Percentiles rank a stretch among this genome's conserved stretches.
These are phyloP conservation scores for Turritis glabra DNA, from an alignment of 345 rosid species.

Conservation along the genomic window DNA sequence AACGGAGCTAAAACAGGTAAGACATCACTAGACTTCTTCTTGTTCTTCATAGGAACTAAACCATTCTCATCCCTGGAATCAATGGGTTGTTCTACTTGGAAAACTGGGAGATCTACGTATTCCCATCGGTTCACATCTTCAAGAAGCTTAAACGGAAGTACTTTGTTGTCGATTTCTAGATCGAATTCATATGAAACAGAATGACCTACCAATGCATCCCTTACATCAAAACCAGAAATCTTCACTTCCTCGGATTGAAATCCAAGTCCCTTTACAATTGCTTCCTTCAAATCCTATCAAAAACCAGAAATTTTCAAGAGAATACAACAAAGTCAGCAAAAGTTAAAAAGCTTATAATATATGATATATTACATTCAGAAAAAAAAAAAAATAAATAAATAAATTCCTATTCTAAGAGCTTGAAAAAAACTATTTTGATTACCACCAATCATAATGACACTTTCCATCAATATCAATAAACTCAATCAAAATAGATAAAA, in stretches of 20 bases:
- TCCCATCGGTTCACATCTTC: constrained; percentile 96
- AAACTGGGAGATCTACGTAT: constrained; percentile 80
- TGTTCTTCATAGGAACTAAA: constrained; percentile 46
- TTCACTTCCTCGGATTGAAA: constrained; percentile 74
- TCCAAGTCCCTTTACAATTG: constrained; percentile 79
- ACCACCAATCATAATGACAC: neutral
- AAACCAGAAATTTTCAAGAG: neutral
- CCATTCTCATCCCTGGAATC: constrained; percentile 41
- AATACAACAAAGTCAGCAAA: neutral
- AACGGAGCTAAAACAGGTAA: constrained; percentile 84
- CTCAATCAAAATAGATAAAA: neutral
- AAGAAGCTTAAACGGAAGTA: constrained; percentile 76
- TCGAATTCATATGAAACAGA: constrained; percentile 86
- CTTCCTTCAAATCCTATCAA: constrained; percentile 85
- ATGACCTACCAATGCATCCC: constrained; percentile 84
- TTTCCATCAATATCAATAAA: neutral
- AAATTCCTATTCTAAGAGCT: neutral
- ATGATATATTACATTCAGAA: neutral
- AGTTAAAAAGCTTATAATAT: neutral
- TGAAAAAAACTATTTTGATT: neutral
- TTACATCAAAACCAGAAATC: constrained; percentile 73
- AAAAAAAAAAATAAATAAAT: neutral
- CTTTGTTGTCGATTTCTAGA: constrained; percentile 64
- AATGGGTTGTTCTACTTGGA: constrained; percentile 48
- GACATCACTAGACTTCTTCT: constrained; percentile 35